Evolutionary conservation across 257 asterid species (phyloP), one percentile per base, ranked within the genome.

Genomic region (Prunella vulgaris): DNA sequence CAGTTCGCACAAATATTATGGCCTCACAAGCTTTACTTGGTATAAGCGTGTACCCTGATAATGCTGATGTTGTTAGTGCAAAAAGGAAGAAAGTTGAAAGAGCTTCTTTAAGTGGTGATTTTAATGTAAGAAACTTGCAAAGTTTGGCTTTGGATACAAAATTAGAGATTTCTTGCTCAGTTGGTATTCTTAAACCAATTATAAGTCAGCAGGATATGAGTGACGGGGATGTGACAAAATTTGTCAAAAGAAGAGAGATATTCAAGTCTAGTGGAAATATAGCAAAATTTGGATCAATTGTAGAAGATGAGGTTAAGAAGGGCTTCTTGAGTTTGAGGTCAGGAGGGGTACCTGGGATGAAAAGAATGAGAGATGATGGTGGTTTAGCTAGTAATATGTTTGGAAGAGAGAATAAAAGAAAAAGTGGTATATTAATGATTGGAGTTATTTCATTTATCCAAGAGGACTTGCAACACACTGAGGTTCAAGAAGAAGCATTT

Each of bases 21-120:
- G 74, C 97, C 46, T 86, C 96, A 69, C 94, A 90, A 82, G 95
- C 90, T 71, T 72, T 90, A 69, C 92, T n/a, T n/a, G n/a, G n/a
- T n/a, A n/a, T n/a, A n/a, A n/a, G n/a, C n/a, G n/a, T n/a, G n/a
- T n/a, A n/a, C n/a, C n/a, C 38, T 4, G 79, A 48, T 37, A 63
- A n/a, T 70, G 68, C 17, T 48, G 78, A 79, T 59, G 74, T 21
- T 60, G 68, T 74, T 24, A 64, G 66, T 74, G 57, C 60, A 28
- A 80, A 78, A 49, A 71, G 86, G 64, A 86, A 73, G 76, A 77
- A 59, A 68, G 68, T 58, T 13, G 72, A 68, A 53, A 28, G 57
- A 22, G 22, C 9, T 64, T 37, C 66, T 71, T 30, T 38, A n/a
- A n/a, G n/a, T n/a, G n/a, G n/a, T n/a, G n/a, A n/a, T n/a, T n/a